Evolutionary conservation across 257 asterid genomes (phyloP), one percentile per base, ranked within the genome.

Genomic region (Solanum tacnaense): DNA sequence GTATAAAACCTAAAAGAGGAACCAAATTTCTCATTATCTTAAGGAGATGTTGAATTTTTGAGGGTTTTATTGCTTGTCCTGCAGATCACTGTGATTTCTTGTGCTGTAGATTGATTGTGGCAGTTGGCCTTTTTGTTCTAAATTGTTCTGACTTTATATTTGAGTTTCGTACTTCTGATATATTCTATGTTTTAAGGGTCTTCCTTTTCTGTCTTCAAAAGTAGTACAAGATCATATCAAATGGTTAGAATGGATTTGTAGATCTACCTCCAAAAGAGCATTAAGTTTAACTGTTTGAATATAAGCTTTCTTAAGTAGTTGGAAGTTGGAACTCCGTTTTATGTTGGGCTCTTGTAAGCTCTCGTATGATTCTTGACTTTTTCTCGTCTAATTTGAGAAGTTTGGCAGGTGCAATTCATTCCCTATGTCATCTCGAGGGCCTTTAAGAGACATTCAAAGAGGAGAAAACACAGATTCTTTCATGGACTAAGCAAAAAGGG

Each of bases 391-490:
- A 86, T 23, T 16, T 3, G 27, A 29, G 87, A 35, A 88, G 39
- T 72, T 89, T 38, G 86, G 74, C 92, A 95, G 99, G 98, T 97
- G 84, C 98, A 94, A 7, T 97, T 95, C 62, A 60, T 93, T 76
- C 93, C 98, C 13, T 94, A 93, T 73, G 93, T 94, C 65, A 91
- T 87, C 86, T 89, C 98, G 15, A 95, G 93, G 91, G 93, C 94
- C 86, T 89, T 91, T 8, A 84, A 90, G 83, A 94, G 85, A 92
- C 98, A 93, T 89, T 87, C 98, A 6, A 93, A 88, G 94, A 92
- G 96, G 90, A 90, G 96, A 88, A 96, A 93, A 74, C 97, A 94
- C 87, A 90, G 98, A 6, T 93, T 97, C 92, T 93, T 96, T 89
- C 98, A 93, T 78, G 97, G 97, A 65, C 92, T 91, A 67, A 95